A percentile compares a stretch with the other conserved stretches of the same genome.
phyloP scores from a whole-genome alignment of 768 basidiomycete species.

The Boletellus emodensis region DNA sequence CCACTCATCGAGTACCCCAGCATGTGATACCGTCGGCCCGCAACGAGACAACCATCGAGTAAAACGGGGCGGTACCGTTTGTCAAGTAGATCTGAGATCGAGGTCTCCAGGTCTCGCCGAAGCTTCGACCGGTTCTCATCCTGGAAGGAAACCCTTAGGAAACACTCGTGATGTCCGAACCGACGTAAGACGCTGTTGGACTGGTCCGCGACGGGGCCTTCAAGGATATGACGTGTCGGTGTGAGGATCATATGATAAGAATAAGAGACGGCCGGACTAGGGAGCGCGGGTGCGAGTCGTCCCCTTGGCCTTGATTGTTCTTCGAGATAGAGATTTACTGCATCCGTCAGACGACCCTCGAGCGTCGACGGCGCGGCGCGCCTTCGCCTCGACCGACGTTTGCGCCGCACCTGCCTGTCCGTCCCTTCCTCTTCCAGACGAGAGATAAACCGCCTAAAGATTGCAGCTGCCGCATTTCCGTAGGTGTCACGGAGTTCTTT shows the following conservation, averaged over 20 bases:
- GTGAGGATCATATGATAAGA: conserved; percentile 39
- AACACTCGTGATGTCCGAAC: conserved; percentile 38
- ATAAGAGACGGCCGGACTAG: conserved; percentile 23
- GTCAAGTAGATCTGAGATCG: conserved; percentile 31
- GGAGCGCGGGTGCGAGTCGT: conserved; percentile 20
- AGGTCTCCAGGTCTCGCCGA: conserved; percentile 29
- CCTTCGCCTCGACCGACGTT: background rate
- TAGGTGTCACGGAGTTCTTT: conserved; percentile 15
- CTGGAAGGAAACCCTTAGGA: conserved; percentile 46
- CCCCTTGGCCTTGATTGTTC: conserved; percentile 25
- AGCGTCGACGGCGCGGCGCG: conserved; percentile 4
- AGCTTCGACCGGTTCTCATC: conserved; percentile 43
- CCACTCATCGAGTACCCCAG: conserved; percentile 54
- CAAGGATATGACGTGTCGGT: conserved; percentile 36
- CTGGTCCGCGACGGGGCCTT: conserved; percentile 38
- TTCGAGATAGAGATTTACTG: conserved; percentile 15
- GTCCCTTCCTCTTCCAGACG: conserved; percentile 16
- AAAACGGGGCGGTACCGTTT: conserved; percentile 35
- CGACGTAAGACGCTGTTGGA: conserved; percentile 37
- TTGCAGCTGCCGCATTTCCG: conserved; percentile 16
- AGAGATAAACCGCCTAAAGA: conserved; percentile 20
- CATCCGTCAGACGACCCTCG: conserved; percentile 14
- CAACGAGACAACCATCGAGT: conserved; percentile 34
- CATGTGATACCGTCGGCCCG: conserved; percentile 43
- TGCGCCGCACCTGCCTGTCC: background rate